Conservation (phyloP, 257 asterid species). For the Solanum neorickii region DNA sequence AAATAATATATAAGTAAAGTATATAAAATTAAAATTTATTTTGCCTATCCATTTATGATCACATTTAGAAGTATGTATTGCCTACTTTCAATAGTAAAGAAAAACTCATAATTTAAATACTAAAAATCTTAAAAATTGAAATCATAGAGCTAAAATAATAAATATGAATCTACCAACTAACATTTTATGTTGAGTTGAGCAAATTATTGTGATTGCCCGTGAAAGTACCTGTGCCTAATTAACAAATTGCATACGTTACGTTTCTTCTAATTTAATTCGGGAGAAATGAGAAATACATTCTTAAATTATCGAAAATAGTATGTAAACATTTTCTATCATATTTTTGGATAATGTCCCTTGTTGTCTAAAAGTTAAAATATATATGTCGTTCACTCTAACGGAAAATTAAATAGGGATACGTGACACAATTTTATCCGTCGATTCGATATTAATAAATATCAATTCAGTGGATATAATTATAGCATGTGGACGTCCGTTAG, state of each 20-base stretch:
- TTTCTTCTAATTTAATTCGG: background rate
- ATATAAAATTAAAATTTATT: background rate
- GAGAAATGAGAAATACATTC: too few relatives aligned
- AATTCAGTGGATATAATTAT: too few relatives aligned
- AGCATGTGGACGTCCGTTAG: too few relatives aligned
- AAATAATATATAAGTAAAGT: background rate
- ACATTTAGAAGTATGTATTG: background rate
- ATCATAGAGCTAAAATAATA: background rate
- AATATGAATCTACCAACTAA: background rate
- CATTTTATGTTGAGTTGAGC: background rate
- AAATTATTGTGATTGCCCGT: background rate
- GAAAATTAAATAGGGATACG: too few relatives aligned
- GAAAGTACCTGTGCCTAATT: background rate
- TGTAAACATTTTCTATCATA: too few relatives aligned
- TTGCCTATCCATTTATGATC: background rate
- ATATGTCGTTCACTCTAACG: too few relatives aligned
- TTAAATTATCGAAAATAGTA: too few relatives aligned
- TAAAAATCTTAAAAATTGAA: background rate
- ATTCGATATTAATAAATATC: too few relatives aligned
- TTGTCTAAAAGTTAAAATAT: too few relatives aligned
- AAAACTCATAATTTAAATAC: background rate
- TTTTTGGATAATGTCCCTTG: too few relatives aligned
- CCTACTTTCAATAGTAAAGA: background rate
- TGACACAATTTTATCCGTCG: too few relatives aligned
- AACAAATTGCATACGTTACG: background rate